These are phyloP conservation scores for Cardamine occulta DNA, from an alignment of 345 rosid genomes.

Conservation along the genomic window DNA sequence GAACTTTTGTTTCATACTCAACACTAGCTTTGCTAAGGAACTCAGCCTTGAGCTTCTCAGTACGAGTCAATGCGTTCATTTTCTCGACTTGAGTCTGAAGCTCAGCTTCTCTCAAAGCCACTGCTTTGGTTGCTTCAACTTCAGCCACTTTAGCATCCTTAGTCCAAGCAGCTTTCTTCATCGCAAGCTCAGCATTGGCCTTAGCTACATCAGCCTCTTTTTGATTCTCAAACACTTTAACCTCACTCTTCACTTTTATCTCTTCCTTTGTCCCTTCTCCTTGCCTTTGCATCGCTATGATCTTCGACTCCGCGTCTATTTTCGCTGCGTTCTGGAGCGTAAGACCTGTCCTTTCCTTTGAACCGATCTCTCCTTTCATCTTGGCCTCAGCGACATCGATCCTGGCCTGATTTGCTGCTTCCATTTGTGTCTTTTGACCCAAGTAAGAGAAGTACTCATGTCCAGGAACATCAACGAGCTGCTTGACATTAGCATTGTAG, in stretches of 20 bases:
- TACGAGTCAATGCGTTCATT: constrained; percentile 69
- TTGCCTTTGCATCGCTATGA: constrained; percentile 55
- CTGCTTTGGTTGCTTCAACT: constrained; percentile 76
- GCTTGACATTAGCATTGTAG: constrained; percentile 83
- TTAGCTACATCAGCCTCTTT: constrained; percentile 75
- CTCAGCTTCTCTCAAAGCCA: constrained; percentile 72
- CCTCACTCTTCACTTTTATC: constrained; percentile 61
- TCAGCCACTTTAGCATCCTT: constrained; percentile 69
- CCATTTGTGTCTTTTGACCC: constrained; percentile 92
- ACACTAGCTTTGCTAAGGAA: constrained; percentile 74
- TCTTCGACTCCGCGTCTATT: constrained; percentile 78
- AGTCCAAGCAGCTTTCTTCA: constrained; percentile 78
- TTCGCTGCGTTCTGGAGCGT: constrained; percentile 78
- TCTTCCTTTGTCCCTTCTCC: constrained; percentile 78
- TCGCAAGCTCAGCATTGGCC: constrained; percentile 69
- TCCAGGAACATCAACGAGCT: constrained; percentile 81
- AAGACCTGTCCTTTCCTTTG: constrained; percentile 58
- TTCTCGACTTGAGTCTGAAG: constrained; percentile 72
- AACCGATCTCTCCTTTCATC: constrained; percentile 85
- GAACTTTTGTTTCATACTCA: constrained; percentile 80
- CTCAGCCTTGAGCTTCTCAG: constrained; percentile 86
- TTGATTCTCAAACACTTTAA: constrained; percentile 73
- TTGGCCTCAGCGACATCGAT: constrained; percentile 76
- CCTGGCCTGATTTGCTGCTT: constrained; percentile 80
- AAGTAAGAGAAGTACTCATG: constrained; percentile 83